A percentile compares a stretch with the other conserved stretches of the same genome.
Conservation (phyloP, 164 flowering plant genomes). For the Dillenia turbinata region DNA sequence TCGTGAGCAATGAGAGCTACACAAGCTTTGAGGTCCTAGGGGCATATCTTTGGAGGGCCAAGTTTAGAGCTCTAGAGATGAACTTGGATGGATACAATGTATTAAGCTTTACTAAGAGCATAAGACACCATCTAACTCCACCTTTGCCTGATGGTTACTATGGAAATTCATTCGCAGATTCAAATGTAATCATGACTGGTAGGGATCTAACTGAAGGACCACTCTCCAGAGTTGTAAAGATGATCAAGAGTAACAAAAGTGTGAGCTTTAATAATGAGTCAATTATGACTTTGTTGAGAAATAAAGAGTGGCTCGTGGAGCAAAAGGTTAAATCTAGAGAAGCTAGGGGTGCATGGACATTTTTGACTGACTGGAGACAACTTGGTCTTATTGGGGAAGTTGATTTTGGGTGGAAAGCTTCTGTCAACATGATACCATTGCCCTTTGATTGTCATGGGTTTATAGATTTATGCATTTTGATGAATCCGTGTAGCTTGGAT, state of each 20-base stretch:
- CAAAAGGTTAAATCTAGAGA: background rate
- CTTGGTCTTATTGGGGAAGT: conserved; percentile 23
- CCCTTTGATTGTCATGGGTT: conserved; percentile 19
- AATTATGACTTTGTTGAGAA: conserved; percentile 4
- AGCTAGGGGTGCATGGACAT: too few species aligned
- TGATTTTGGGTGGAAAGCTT: conserved; percentile 24
- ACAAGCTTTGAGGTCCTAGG: conserved; percentile 25
- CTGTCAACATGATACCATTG: conserved; percentile 22
- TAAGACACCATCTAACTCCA: conserved; percentile 16
- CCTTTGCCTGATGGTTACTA: conserved; percentile 30
- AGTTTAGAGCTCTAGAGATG: conserved; percentile 20
- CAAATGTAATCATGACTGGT: conserved; percentile 12
- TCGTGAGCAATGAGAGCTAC: conserved; percentile 2
- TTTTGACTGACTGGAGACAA: conserved; percentile 31
- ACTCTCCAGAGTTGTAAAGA: conserved; percentile 12
- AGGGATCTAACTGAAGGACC: conserved; percentile 19
- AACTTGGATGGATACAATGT: conserved; percentile 15
- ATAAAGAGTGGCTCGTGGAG: conserved; percentile 9
- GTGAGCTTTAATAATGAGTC: conserved; percentile 1
- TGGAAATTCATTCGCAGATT: conserved; percentile 21
- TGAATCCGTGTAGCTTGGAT: conserved; percentile 21
- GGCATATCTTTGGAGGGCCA: conserved; percentile 32
- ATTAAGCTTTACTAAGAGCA: conserved; percentile 11
- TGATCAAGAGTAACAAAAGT: conserved; percentile 28
- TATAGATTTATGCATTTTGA: conserved; percentile 20